Evolutionary conservation across 1,284 basidiomycete species (phyloP), one percentile per base, ranked within the genome.

Genomic region (Trichosporon ovoides): DNA sequence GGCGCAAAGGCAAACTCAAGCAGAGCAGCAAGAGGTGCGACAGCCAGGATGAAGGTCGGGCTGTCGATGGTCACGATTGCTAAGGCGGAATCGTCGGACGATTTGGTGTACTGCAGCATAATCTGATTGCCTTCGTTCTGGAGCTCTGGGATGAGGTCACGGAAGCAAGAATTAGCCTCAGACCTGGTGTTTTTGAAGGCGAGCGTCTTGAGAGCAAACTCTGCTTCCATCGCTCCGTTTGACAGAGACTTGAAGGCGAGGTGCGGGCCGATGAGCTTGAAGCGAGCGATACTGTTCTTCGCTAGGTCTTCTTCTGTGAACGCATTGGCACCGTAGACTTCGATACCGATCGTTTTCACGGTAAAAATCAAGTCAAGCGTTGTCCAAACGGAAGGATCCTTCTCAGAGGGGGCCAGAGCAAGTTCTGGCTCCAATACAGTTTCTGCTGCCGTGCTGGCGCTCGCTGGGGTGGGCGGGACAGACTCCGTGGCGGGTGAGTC

Each of bases 141-240:
- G 31, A 91, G 88, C 13, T 91, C 87, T 1, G 96, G 96, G 60
- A 98, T 89, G 59, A 98, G 94, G 73, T 98, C 95, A 50, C 95
- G 84, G 80, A 95, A 98, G 69, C 85, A 88, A 18, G 91, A 89
- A 57, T 81, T 82, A 7, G 90, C 89, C 16, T 48, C 43, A 0
- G 88, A 83, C 50, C 88, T 82, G 5, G 88, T 98, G 72, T 95
- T 96, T 70, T 84, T 86, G 80, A 97, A 88, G 0, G 91, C 93
- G 69, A 98, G 87, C 0, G 94, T 91, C 70, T 88, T 87, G 33
- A 98, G 79, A 36, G 92, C 82, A 52, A 97, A 79, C 75, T 98
- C 93, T 3, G 88, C 86, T 74, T 97, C 92, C 64, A 85, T 82
- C 11, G 91, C 85, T 20, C 87, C 87, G 72, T 94, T 86, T 14